Percentiles rank a stretch among this genome's conserved stretches.
phyloP scores from a whole-genome alignment of 2,329 filamentous ascomycete genomes.

The Beauveria sp. region DNA sequence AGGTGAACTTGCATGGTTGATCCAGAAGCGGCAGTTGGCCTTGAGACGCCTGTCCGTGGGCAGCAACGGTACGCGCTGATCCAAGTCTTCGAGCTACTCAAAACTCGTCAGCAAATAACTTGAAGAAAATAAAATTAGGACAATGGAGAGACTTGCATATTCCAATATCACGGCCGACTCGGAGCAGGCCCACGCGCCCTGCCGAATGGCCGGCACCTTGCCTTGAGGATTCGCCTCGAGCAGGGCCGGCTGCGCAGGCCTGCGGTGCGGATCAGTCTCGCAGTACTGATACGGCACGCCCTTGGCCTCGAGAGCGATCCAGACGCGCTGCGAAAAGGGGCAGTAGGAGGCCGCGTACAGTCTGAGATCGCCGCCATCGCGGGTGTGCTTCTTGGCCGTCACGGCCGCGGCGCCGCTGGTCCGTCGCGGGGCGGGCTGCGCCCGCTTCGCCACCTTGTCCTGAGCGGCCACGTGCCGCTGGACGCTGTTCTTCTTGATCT shows the following conservation, averaged over 20 bases:
- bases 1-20: constrained; percentile 56
- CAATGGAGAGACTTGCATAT: constrained; percentile 52
- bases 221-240: constrained; percentile 71
- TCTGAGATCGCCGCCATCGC: constrained; percentile 65
- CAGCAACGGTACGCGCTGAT: constrained; percentile 51
- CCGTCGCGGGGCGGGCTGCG: constrained; percentile 62
- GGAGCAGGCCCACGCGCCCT: constrained; percentile 75
- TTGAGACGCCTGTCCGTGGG: constrained; percentile 58
- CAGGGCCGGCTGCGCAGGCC: constrained; percentile 44
- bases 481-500: constrained; percentile 75
- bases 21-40: constrained; percentile 72
- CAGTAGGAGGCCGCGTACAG: constrained; percentile 81
- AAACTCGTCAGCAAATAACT: background rate
- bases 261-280: constrained; percentile 71
- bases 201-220: constrained; percentile 66
- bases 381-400: constrained; percentile 64
- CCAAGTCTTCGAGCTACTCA: constrained; percentile 63
- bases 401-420: constrained; percentile 62
- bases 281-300: constrained; percentile 76
- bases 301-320: constrained; percentile 81
- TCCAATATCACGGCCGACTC: constrained; percentile 79
- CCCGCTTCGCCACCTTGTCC: constrained; percentile 58
- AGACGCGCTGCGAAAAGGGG: constrained; percentile 80
- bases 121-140: background rate
- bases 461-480: constrained; percentile 56